These are phyloP conservation scores for Paramecium tetraurelia DNA, from an alignment of 73 alveolate genomes.

Conservation along the genomic window DNA sequence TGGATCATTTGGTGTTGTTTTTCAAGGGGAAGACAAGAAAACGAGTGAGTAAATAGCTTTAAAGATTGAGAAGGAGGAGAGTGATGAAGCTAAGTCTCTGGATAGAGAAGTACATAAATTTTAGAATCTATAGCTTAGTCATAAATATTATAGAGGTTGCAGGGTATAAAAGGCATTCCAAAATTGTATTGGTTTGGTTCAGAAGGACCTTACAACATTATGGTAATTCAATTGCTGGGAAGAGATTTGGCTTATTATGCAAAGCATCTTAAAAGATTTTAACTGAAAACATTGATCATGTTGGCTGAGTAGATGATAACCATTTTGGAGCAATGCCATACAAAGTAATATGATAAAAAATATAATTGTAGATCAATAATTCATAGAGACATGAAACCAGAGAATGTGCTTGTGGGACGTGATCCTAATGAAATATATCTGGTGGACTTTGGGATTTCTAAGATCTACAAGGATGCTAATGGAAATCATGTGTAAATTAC, in stretches of 20 bases:
- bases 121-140: constrained; percentile 29
- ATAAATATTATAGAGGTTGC: constrained; percentile 40
- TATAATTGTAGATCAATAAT: constrained; percentile 21
- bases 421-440: constrained; percentile 28
- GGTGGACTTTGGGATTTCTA: constrained; percentile 59
- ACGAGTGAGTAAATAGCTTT: constrained; percentile 66
- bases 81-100: constrained; percentile 25
- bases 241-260: constrained; percentile 63
- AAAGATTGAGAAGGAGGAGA: constrained; percentile 66
- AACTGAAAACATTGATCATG: constrained; percentile 47
- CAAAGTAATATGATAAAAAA: background rate
- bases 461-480: constrained; percentile 44
- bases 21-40: constrained; percentile 67
- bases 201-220: constrained; percentile 58
- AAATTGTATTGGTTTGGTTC: constrained; percentile 57
- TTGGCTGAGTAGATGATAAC: constrained; percentile 52
- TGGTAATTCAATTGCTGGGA: constrained; percentile 53
- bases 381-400: constrained; percentile 65
- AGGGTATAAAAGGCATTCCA: constrained; percentile 55
- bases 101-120: constrained; percentile 36
- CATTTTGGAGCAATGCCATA: constrained; percentile 36
- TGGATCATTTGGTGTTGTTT: constrained; percentile 93
- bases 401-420: constrained; percentile 49
- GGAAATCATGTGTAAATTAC: constrained; percentile 54
- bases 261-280: constrained; percentile 46